Evolutionary conservation across 2,329 filamentous ascomycete genomes (phyloP).

Genomic region (Pseudogymnoascus pannorum): DNA sequence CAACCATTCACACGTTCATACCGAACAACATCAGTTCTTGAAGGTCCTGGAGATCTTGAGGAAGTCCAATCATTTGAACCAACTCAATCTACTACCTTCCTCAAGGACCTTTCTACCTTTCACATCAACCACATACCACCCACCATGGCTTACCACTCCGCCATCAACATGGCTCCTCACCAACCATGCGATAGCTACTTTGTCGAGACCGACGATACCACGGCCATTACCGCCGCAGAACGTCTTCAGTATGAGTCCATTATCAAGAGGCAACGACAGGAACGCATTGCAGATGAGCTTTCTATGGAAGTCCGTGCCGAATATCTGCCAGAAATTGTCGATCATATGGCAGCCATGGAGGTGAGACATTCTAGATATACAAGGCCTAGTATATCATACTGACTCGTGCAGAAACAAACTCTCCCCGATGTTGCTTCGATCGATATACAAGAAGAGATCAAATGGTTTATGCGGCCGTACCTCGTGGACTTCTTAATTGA

Average conservation of each 20-base stretch:
- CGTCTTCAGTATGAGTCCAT: constrained; percentile 70
- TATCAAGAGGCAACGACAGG: constrained; percentile 74
- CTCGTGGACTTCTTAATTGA: constrained; percentile 97
- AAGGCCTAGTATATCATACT: constrained; percentile 18
- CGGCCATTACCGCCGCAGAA: constrained; percentile 21
- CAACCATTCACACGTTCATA: constrained; percentile 18
- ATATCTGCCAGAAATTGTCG: constrained; percentile 88
- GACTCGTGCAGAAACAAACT: constrained; percentile 60
- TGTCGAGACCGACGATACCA: constrained; percentile 51
- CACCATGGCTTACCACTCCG: constrained; percentile 10
- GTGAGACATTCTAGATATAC: constrained; percentile 28
- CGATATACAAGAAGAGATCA: constrained; percentile 97
- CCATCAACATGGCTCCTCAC: constrained; percentile 26
- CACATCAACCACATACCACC: constrained; percentile 9
- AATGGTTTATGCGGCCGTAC: constrained; percentile 99
- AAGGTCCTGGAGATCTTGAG: constrained; percentile 32
- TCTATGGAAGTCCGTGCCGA: constrained; percentile 79
- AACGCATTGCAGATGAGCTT: constrained; percentile 81
- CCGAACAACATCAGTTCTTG: constrained; percentile 25
- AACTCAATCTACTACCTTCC: constrained; percentile 7
- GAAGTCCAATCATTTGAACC: constrained; percentile 24
- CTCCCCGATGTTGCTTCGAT: constrained; percentile 95
- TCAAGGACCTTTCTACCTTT: constrained; percentile 11
- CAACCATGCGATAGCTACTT: constrained; percentile 64
- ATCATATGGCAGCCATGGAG: constrained; percentile 96